Conservation (phyloP, 139 green algal genomes). For the Closterium sp. region DNA sequence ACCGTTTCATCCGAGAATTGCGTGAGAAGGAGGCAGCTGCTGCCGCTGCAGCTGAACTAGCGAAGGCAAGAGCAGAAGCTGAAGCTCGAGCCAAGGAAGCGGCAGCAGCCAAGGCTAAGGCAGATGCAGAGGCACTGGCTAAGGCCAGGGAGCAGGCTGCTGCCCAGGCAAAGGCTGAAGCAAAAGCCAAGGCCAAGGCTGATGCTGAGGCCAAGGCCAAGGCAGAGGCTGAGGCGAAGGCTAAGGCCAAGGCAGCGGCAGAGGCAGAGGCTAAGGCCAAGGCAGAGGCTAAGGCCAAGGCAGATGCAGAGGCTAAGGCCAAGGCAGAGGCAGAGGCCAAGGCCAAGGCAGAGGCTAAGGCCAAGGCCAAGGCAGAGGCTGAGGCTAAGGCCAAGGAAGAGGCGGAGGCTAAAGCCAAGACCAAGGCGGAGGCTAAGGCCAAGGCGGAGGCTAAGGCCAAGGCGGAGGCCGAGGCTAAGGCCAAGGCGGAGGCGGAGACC, state of each 20-base stretch:
- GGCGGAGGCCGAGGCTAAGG: background rate
- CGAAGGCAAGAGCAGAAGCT: constrained; percentile 28
- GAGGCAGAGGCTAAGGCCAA: constrained; percentile 6
- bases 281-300: constrained; percentile 15
- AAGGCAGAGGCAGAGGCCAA: constrained; percentile 4
- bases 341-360: constrained; percentile 2
- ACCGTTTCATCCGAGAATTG: constrained; percentile 9
- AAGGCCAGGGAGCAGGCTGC: no score
- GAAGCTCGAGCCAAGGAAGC: background rate
- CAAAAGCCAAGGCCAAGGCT: constrained; percentile 12
- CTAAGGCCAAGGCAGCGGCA: constrained; percentile 8
- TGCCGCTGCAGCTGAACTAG: constrained; percentile 10
- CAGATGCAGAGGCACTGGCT: no score
- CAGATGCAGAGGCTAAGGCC: background rate
- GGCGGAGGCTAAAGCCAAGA: constrained; percentile 2
- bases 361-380: constrained; percentile 13
- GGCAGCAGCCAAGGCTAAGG: background rate
- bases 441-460: constrained; percentile 6
- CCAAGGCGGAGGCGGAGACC: no score
- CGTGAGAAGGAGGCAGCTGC: constrained; percentile 2
- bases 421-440: constrained; percentile 10
- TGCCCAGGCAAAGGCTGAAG: no score
- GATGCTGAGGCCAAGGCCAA: constrained; percentile 23
- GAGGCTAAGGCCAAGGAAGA: constrained; percentile 7
- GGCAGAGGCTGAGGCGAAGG: background rate